These are phyloP conservation scores for Porcisia hertigi DNA, from an alignment of 208 protist species.

Conservation along the genomic window DNA sequence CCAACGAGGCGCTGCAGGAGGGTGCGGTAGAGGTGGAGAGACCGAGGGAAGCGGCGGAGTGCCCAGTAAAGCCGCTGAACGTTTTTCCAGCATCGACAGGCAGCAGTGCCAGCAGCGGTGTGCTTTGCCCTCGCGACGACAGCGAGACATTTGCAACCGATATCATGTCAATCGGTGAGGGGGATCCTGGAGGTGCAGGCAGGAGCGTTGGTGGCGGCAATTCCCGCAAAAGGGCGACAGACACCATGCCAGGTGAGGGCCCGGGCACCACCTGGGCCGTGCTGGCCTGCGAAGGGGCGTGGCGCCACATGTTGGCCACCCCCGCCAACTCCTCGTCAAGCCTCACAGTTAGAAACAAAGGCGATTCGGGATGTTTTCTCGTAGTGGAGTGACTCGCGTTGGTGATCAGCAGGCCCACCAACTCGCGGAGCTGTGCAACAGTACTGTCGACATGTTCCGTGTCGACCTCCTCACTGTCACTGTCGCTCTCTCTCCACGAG, in stretches of 20 bases:
- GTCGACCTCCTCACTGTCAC: background rate
- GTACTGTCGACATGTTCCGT: background rate
- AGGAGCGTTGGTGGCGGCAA: background rate
- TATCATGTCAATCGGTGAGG: background rate
- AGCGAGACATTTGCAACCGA: background rate
- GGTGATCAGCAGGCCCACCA: slow-evolving; percentile 39
- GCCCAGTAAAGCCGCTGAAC: background rate
- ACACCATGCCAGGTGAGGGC: background rate
- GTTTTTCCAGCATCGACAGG: background rate
- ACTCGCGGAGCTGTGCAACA: slow-evolving; percentile 11
- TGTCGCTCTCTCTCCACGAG: slow-evolving; percentile 1
- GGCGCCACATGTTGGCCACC: slow-evolving; percentile 40
- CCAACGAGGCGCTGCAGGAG: background rate
- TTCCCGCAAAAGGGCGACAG: background rate
- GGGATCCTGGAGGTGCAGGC: background rate
- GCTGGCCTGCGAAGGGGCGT: slow-evolving; percentile 23
- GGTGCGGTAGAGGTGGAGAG: background rate
- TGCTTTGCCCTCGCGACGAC: background rate
- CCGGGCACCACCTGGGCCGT: slow-evolving; percentile 7
- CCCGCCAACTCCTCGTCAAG: slow-evolving; percentile 25
- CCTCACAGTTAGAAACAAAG: slow-evolving; percentile 40
- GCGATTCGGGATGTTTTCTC: slow-evolving; percentile 32
- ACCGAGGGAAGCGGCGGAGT: background rate
- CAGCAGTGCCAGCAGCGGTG: background rate
- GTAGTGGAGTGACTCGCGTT: slow-evolving; percentile 33